phyloP scores from a whole-genome alignment of 257 asterid genomes.

The Solanum okadae region DNA sequence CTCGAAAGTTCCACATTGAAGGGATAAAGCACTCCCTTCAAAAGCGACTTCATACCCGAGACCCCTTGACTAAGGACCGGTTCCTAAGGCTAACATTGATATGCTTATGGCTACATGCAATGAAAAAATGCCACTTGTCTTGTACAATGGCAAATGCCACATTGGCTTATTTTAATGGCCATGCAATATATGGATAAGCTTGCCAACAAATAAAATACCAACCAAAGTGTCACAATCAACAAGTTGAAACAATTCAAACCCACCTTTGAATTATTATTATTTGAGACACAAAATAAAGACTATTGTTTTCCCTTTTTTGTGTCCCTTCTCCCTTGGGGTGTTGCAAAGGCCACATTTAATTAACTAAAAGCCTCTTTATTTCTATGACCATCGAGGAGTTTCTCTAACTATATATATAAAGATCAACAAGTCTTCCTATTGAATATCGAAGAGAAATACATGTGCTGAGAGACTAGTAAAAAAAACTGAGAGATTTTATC shows the following conservation, averaged over 20 bases:
- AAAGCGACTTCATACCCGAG: neutral
- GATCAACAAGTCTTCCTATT: neutral
- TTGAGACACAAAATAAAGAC: neutral
- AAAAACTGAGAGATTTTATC: neutral
- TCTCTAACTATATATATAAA: neutral
- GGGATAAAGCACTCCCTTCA: neutral
- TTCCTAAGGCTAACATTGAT: too few species aligned
- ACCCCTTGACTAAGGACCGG: too few species aligned
- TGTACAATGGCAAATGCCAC: neutral
- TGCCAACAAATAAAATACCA: neutral
- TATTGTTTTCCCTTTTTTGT: neutral
- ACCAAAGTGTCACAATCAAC: neutral
- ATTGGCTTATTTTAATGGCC: neutral
- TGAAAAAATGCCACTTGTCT: neutral
- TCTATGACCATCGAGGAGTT: neutral
- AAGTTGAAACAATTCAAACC: neutral
- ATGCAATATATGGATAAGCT: neutral
- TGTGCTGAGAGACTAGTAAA: neutral
- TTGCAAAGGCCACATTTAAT: neutral
- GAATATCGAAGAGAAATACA: neutral
- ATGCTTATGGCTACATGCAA: neutral
- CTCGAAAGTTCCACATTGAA: rapidly evolving
- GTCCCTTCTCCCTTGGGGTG: neutral
- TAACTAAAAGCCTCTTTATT: neutral
- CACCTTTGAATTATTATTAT: neutral